phyloP scores from a whole-genome alignment of 139 green algal genomes.

The Micromonas pusilla region DNA sequence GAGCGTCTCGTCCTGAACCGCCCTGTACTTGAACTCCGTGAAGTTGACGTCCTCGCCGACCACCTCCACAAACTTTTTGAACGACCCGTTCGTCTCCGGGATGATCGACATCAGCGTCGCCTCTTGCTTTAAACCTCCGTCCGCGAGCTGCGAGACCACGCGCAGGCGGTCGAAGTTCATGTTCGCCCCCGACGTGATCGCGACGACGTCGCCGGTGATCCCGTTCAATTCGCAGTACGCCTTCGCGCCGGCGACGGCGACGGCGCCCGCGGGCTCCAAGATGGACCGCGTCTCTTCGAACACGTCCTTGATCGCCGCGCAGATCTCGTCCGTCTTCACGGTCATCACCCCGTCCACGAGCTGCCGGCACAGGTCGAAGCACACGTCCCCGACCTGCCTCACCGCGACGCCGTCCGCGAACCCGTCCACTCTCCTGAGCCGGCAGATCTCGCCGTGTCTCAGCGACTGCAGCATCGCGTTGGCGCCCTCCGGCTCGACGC shows the following conservation, averaged over 20 bases:
- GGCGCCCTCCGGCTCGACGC: conserved; percentile 85
- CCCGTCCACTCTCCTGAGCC: conserved; percentile 74
- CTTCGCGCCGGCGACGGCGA: conserved; percentile 82
- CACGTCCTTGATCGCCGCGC: conserved; percentile 76
- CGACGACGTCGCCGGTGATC: conserved; percentile 38
- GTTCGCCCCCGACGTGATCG: conserved; percentile 70
- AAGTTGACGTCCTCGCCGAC: conserved; percentile 41
- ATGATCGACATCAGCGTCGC: conserved; percentile 80
- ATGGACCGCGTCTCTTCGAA: conserved; percentile 43
- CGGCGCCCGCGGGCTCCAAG: conserved; percentile 80
- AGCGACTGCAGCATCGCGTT: conserved; percentile 90
- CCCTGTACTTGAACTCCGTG: conserved; percentile 95
- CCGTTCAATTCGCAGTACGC: conserved; percentile 57
- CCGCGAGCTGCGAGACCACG: conserved; percentile 86
- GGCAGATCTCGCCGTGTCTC: conserved; percentile 43
- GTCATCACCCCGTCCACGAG: conserved; percentile 85
- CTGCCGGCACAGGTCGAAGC: conserved; percentile 79
- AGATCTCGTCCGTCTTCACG: conserved; percentile 77
- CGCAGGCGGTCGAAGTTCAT: conserved; percentile 97
- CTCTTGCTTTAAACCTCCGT: conserved; percentile 70
- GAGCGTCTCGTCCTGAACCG: background rate
- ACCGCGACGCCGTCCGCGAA: conserved; percentile 93
- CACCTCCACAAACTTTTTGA: conserved; percentile 39
- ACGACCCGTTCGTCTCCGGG: conserved; percentile 55
- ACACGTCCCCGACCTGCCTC: conserved; percentile 78